Evolutionary conservation across 345 rosid genomes (phyloP).

Genomic region (Pelargonium nanum): DNA sequence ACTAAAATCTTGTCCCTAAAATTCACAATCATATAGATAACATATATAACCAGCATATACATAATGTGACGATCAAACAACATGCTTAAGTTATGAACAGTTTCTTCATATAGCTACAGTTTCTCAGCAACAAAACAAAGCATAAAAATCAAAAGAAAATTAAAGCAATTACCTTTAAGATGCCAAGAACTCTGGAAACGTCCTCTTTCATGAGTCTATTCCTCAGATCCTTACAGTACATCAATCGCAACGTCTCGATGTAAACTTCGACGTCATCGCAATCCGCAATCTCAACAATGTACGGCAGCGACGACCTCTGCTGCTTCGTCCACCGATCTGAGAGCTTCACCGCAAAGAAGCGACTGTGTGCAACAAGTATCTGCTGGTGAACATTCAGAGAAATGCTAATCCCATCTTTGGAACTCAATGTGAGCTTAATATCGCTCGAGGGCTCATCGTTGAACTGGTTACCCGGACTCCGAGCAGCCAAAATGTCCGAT

Average conservation of each 20-base stretch:
- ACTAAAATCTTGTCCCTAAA: background rate
- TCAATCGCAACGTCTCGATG: conserved; percentile 79
- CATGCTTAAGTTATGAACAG: too few species aligned
- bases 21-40: background rate
- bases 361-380: conserved; percentile 78
- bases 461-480: conserved; percentile 81
- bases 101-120: background rate
- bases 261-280: conserved; percentile 98
- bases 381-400: conserved; percentile 73
- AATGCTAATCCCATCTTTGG: conserved; percentile 75
- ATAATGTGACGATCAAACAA: too few species aligned
- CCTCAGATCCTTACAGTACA: conserved; percentile 91
- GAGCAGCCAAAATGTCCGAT: conserved; percentile 42
- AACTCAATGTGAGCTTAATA: conserved; percentile 66
- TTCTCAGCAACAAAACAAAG: conserved; percentile 4
- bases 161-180: conserved; percentile 56
- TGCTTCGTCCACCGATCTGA: conserved; percentile 77
- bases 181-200: conserved; percentile 76
- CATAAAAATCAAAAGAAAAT: background rate
- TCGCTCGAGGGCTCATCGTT: conserved; percentile 73
- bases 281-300: conserved; percentile 85
- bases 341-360: conserved; percentile 70
- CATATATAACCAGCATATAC: too few species aligned
- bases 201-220: conserved; percentile 90
- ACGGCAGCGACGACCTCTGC: conserved; percentile 49